Evolutionary conservation across 805 yeast species (phyloP), one percentile per base, ranked within the genome.

Genomic region (Clavispora asparagi): DNA sequence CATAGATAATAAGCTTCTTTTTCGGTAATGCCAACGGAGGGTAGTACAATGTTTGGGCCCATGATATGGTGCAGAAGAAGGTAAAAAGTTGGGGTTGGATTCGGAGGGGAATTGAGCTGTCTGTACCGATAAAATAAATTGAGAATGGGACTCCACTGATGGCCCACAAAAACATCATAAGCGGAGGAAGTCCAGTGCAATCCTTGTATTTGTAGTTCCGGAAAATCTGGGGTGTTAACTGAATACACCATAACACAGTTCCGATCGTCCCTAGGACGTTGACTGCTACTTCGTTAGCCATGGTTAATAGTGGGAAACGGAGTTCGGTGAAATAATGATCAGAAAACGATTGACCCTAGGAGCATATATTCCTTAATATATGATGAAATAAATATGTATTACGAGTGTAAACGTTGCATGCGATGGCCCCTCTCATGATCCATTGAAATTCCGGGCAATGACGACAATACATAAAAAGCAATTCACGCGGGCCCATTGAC

Each of bases 221-320:
- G 47, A 81, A 71, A 40, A 91, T 83, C 52, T 87, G 98, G 1
- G 97, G 97, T 1, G 90, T 73, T 52, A 92, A 69, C 66, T 92
- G 97, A 52, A 91, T 70, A 63, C 97, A 91, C 97, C 97, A 92
- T 47, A 87, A 76, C 1, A 91, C 81, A 0, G 98, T 92, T 6
- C 96, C 97, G 1, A 87, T 73, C 11, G 96, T 90, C 1, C 89
- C 97, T 45, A 89, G 72, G 7, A 84, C 89, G 42, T 85, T 87
- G 14, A 87, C 77, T 0, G 87, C 88, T 10, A 74, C 71, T 14
- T 53, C 55, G 45, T 62, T 65, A 16, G 46, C 40, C 69, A 65
- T 62, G n/a, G 13, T 10, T 13, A 8, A 35, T 19, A 17, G 27
- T 23, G 25, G 14, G 14, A 19, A 35, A 17, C 10, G 39, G 8